Evolutionary conservation across 805 yeast species (phyloP), one percentile per base, ranked within the genome.

Genomic region (Debaryomyces prosopidis): DNA sequence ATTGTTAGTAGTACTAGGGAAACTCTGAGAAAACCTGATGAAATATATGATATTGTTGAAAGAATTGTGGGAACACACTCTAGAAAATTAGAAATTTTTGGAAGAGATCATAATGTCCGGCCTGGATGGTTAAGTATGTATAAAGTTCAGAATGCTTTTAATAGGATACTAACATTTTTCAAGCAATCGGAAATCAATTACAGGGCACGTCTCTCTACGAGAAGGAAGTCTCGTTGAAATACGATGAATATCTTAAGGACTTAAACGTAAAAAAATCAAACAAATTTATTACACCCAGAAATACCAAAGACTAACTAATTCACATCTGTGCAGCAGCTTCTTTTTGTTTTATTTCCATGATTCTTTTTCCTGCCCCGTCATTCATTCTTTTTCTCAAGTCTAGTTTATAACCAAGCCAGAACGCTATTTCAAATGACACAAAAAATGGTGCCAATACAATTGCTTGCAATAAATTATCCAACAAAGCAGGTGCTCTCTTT

Each of bases 11-110:
- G 85, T 1, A 87, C 97, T 0, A 76, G 97, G 53, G 97, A 91
- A 59, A 87, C 96, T 0, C 83, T 89, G 55, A 76, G 96, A 52
- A 91, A 91, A 60, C 98, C 98, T 0, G 96, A 89, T 60, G 97
- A 91, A 58, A 72, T 78, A 11, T 91, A 91, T 60, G 94, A 85
- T 7, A 81, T 92, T 49, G 85, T 87, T 11, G 97, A 92, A 53
- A 70, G 97, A 46, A 59, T 91, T 35, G 96, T 85, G 3, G 97
- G 97, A 0, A 71, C 71, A 3, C 79, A 82, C 47, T 78, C 90
- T 3, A 71, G 95, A 23, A 91, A 92, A 58, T 70, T 92, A 26
- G 97, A 92, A 62, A 81, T 92, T 1, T 91, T 91, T 66, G 97
- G 97, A 4, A 76, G 96, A 45, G 86, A 84, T 51, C 92, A 88